Evolutionary conservation across 139 green algal species (phyloP).

Genomic region (Coelastrella sp.): DNA sequence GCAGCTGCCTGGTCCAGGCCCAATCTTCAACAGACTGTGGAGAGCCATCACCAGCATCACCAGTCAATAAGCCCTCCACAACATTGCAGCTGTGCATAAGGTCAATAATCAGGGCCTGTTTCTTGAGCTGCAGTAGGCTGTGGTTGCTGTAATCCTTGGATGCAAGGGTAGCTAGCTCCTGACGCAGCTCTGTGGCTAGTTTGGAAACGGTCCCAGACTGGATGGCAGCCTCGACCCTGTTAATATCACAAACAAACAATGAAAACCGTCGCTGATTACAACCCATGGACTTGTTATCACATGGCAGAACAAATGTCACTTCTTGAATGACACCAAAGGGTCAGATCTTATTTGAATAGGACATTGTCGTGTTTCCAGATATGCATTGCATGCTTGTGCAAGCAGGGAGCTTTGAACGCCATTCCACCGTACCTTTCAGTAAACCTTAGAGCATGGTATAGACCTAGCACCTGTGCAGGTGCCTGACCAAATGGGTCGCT

Average conservation of each 20-base stretch:
- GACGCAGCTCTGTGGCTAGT: conserved; percentile 58
- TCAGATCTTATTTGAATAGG: no score
- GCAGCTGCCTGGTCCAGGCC: conserved; percentile 81
- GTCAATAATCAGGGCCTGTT: conserved; percentile 82
- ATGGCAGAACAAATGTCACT: not conserved
- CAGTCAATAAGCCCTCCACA: conserved; percentile 67
- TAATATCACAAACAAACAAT: no score
- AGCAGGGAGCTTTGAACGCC: not conserved
- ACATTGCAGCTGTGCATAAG: conserved; percentile 88
- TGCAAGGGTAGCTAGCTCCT: conserved; percentile 72
- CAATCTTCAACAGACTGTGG: conserved; percentile 63
- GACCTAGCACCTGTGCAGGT: conserved; percentile 70
- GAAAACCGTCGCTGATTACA: not conserved
- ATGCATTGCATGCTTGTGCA: not conserved
- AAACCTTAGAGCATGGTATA: conserved; percentile 75
- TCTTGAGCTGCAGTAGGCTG: conserved; percentile 83
- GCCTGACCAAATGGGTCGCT: conserved; percentile 40
- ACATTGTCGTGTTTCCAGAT: no score
- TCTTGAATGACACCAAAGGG: no score
- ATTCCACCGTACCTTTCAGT: conserved; percentile 58
- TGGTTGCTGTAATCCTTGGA: conserved; percentile 65
- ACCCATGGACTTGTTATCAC: not conserved
- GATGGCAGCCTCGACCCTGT: conserved; percentile 61
- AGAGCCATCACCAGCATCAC: not conserved
- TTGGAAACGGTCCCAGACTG: conserved; percentile 49